phyloP scores from a whole-genome alignment of 208 protist genomes.

The Crithidia mellificae region DNA sequence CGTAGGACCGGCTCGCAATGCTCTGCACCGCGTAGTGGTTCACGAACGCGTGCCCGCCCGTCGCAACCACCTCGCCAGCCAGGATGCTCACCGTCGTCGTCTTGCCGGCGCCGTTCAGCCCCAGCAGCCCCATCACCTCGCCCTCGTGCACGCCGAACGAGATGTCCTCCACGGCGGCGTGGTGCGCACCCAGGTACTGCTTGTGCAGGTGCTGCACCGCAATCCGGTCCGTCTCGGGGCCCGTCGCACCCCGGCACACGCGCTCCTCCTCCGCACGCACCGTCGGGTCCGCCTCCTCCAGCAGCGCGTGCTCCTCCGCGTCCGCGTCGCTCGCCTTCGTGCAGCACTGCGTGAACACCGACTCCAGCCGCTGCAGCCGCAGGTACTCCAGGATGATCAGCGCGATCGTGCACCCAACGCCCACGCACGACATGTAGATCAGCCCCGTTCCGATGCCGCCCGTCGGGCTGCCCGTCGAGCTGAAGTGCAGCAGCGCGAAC shows the following conservation, averaged over 20 bases:
- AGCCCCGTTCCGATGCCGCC: slow-evolving; percentile 73
- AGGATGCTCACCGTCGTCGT: slow-evolving; percentile 88
- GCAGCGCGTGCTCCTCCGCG: slow-evolving; percentile 20
- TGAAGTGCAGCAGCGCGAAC: slow-evolving; percentile 46
- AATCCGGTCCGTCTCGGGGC: slow-evolving; percentile 52
- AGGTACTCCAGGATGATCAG: slow-evolving; percentile 66
- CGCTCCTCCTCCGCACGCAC: slow-evolving; percentile 49
- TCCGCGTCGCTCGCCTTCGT: slow-evolving; percentile 26
- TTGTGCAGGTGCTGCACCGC: slow-evolving; percentile 74
- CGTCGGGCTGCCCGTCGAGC: slow-evolving; percentile 11
- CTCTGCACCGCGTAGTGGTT: slow-evolving; percentile 52
- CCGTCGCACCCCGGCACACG: slow-evolving; percentile 43
- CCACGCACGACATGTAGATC: slow-evolving; percentile 77
- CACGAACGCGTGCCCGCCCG: slow-evolving; percentile 67
- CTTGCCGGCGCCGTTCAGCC: slow-evolving; percentile 93
- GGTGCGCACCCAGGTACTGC: slow-evolving; percentile 35
- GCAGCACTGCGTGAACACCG: slow-evolving; percentile 18
- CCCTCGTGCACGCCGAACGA: slow-evolving; percentile 73
- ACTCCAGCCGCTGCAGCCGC: slow-evolving; percentile 38
- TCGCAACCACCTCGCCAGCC: slow-evolving; percentile 70
- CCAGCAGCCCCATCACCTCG: slow-evolving; percentile 86
- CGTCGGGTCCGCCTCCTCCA: slow-evolving; percentile 31
- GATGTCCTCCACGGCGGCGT: slow-evolving; percentile 62
- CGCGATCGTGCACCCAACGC: slow-evolving; percentile 47
- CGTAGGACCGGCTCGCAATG: slow-evolving; percentile 40